phyloP scores from a whole-genome alignment of 768 basidiomycete genomes.

The Kondoa malvinella region DNA sequence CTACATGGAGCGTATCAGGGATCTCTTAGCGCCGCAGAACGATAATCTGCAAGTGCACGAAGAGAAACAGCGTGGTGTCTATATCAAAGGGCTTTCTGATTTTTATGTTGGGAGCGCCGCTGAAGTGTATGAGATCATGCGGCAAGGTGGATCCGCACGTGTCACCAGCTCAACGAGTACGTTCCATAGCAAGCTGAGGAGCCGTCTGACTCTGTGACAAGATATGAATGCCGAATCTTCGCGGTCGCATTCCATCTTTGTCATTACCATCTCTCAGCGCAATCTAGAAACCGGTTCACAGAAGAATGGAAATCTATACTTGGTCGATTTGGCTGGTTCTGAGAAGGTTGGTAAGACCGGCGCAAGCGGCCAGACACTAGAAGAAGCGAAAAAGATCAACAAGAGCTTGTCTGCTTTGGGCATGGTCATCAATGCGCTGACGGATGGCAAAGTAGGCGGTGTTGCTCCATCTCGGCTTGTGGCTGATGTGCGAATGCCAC shows the following conservation, averaged over 20 bases:
- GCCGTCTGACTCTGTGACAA: slow-evolving; percentile 30
- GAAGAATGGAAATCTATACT: slow-evolving; percentile 90
- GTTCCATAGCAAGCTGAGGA: slow-evolving; percentile 27
- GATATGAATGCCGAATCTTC: slow-evolving; percentile 99
- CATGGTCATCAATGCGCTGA: slow-evolving; percentile 98
- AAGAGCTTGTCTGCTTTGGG: slow-evolving; percentile 92
- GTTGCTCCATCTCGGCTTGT: not conserved
- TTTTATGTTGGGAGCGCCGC: slow-evolving; percentile 91
- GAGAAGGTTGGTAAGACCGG: slow-evolving; percentile 99
- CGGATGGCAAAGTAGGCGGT: slow-evolving; percentile 70
- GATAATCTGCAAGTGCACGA: slow-evolving; percentile 98
- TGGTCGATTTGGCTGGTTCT: slow-evolving; percentile 94
- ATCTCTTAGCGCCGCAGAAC: slow-evolving; percentile 88
- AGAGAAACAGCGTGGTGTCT: slow-evolving; percentile 91
- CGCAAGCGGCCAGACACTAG: slow-evolving; percentile 92
- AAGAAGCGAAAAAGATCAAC: slow-evolving; percentile 99
- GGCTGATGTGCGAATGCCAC: not conserved
- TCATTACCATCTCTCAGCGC: slow-evolving; percentile 89
- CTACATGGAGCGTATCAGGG: slow-evolving; percentile 86
- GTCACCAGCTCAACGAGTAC: slow-evolving; percentile 86
- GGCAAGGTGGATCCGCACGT: slow-evolving; percentile 76
- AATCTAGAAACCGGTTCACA: slow-evolving; percentile 90
- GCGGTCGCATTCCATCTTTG: slow-evolving; percentile 95
- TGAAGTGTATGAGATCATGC: slow-evolving; percentile 98
- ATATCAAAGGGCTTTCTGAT: slow-evolving; percentile 92